phyloP scores from a whole-genome alignment of 2,329 filamentous ascomycete species.

The Alternaria gansuensis region DNA sequence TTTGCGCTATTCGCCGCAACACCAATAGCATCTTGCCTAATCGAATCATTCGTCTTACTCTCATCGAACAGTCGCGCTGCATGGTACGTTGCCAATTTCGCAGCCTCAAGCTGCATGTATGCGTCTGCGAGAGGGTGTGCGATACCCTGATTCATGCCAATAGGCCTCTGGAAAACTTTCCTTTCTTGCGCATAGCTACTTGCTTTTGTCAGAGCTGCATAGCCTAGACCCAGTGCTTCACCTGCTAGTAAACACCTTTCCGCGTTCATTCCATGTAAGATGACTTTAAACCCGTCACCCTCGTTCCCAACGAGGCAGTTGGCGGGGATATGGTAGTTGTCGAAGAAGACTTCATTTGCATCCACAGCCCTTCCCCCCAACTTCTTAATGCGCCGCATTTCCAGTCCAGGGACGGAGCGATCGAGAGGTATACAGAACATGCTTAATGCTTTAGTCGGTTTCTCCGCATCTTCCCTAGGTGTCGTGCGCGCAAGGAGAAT shows the following conservation, averaged over 20 bases:
- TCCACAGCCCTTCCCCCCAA: constrained; percentile 86
- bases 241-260: constrained; percentile 67
- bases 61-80: constrained; percentile 67
- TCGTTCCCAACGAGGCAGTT: constrained; percentile 74
- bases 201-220: constrained; percentile 64
- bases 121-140: constrained; percentile 67
- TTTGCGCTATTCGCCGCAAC: constrained; percentile 67
- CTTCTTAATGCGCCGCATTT: constrained; percentile 78
- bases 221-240: constrained; percentile 81
- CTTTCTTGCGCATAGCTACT: constrained; percentile 60
- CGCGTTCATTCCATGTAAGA: constrained; percentile 61
- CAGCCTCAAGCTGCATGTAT: constrained; percentile 69
- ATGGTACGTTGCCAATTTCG: constrained; percentile 69
- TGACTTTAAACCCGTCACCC: constrained; percentile 78
- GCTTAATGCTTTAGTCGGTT: constrained; percentile 77
- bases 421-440: constrained; percentile 84
- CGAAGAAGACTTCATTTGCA: constrained; percentile 88
- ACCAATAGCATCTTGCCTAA: constrained; percentile 56
- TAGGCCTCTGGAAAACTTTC: constrained; percentile 65
- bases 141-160: constrained; percentile 68
- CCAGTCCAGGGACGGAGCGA: constrained; percentile 65
- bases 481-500: constrained; percentile 81
- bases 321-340: constrained; percentile 74
- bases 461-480: constrained; percentile 70
- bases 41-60: constrained; percentile 40